Evolutionary conservation across 768 basidiomycete genomes (phyloP), one percentile per base, ranked within the genome.

Genomic region (Termitomyces eurrhizus): DNA sequence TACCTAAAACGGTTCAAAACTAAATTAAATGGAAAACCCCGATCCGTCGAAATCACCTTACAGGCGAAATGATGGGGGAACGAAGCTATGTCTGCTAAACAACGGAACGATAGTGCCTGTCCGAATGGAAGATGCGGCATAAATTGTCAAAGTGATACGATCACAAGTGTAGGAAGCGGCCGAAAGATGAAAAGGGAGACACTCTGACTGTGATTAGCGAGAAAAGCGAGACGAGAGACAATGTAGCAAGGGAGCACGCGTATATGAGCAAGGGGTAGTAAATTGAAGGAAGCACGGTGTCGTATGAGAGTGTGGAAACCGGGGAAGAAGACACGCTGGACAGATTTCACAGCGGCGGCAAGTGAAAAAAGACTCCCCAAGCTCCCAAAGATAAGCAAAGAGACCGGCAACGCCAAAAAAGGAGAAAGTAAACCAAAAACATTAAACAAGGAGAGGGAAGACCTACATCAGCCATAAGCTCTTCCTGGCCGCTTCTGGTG

Each of bases 381-480:
- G 21, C 35, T 29, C 29, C 29, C 29, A 2, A 29, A 29, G 29
- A 29, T 29, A n/a, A 35, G 33, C 35, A 18, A 1, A n/a, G 48
- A 53, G 52, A 16, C 18, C 41, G 39, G 42, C n/a, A 4, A 54
- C 18, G 39, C 50, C 50, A 24, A 62, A 57, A 26, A 52, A 29
- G 32, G 42, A 42, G 24, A 35, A 26, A 16, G 41, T 18, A 41
- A 41, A 32, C 16, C 11, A 35, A 55, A 35, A 44, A n/a, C 56
- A 32, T 50, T n/a, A 21, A 52, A 62, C 35, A 32, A 37, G 59
- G 50, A 45, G 36, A 12, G 33, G 2, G 12, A n/a, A 54, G 16
- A 74, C 85, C 37, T 68, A 92, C 90, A 64, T 91, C 87, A 58
- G 80, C 75, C 92, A 93, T 92, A 32, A 94, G 78, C 66, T 93